phyloP scores from a whole-genome alignment of 2,329 filamentous ascomycete species.

The Xylaria sp. region DNA sequence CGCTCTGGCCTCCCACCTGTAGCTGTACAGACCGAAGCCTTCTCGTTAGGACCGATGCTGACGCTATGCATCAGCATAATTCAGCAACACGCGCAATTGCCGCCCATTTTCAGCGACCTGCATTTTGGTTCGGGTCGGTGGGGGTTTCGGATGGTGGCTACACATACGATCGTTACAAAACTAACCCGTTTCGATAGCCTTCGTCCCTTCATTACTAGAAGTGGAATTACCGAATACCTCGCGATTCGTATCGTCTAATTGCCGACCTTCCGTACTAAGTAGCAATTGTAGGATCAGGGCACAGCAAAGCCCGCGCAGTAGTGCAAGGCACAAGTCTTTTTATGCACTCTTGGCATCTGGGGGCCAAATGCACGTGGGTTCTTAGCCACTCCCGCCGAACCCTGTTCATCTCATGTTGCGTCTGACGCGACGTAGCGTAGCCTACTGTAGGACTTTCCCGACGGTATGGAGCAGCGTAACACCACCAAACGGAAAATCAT shows the following conservation, averaged over 20 bases:
- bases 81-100: not conserved
- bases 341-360: slow-evolving; percentile 1
- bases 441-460: slow-evolving; percentile 1
- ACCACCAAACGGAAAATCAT: slow-evolving; percentile 8
- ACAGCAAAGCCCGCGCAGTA: slow-evolving; percentile 1
- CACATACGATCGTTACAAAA: not conserved
- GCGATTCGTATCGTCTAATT: not conserved
- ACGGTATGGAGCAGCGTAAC: slow-evolving; percentile 1
- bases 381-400: slow-evolving; percentile 5
- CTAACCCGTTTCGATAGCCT: slow-evolving; percentile 5
- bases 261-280: slow-evolving; percentile 1
- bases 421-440: not conserved
- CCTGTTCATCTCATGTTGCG: slow-evolving; percentile 5
- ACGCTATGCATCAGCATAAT: not conserved
- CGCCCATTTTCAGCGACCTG: not conserved
- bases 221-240: not conserved
- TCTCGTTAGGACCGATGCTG: not conserved
- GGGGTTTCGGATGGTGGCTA: not conserved
- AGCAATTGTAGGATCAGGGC: not conserved
- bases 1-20: not conserved
- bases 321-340: slow-evolving; percentile 10
- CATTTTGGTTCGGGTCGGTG: not conserved
- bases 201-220: not conserved
- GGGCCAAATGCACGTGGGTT: slow-evolving; percentile 12
- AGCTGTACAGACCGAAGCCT: not conserved